Percentiles rank a stretch among this genome's conserved stretches.
Conservation (phyloP, 371 early-diverging fungal genomes). For the Mortierella sp. region DNA sequence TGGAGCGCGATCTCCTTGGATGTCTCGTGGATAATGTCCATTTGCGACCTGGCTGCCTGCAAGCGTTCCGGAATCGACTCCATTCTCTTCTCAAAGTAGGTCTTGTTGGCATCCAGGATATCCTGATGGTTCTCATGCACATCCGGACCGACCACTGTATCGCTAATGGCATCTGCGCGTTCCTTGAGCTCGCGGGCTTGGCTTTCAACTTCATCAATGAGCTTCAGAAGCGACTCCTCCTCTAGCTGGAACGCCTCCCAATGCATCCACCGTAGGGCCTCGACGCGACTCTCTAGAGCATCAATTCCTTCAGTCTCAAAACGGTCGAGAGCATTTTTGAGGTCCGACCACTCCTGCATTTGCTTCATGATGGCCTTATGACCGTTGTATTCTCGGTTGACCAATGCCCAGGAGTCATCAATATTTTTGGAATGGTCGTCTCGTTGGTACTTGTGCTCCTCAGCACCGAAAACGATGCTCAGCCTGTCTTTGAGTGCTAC, state of each 20-base stretch:
- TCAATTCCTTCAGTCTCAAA: conserved; percentile 44
- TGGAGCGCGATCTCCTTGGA: conserved; percentile 52
- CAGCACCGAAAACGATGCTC: conserved; percentile 7
- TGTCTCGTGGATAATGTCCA: conserved; percentile 44
- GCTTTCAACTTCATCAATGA: conserved; percentile 23
- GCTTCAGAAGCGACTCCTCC: conserved; percentile 29
- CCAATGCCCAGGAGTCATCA: conserved; percentile 25
- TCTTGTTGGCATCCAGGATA: conserved; percentile 28
- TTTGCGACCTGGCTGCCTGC: conserved; percentile 33
- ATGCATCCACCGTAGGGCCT: conserved; percentile 49
- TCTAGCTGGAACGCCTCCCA: conserved; percentile 52
- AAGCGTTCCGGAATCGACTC: conserved; percentile 17
- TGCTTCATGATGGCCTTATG: conserved; percentile 29
- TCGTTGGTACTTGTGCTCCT: conserved; percentile 20
- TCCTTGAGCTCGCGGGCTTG: conserved; percentile 23
- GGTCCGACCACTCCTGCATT: conserved; percentile 40
- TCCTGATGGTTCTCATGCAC: conserved; percentile 17
- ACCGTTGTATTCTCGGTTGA: conserved; percentile 14
- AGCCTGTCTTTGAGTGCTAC: conserved; percentile 21
- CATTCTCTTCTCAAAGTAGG: conserved; percentile 28
- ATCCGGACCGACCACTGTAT: neutral
- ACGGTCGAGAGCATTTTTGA: conserved; percentile 13
- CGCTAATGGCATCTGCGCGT: conserved; percentile 15
- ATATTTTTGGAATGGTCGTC: conserved; percentile 16
- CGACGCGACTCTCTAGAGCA: conserved; percentile 47